A percentile compares a stretch with the other conserved stretches of the same genome.
These are phyloP conservation scores for Paramecium biaurelia DNA, from an alignment of 73 alveolate genomes.

Conservation along the genomic window DNA sequence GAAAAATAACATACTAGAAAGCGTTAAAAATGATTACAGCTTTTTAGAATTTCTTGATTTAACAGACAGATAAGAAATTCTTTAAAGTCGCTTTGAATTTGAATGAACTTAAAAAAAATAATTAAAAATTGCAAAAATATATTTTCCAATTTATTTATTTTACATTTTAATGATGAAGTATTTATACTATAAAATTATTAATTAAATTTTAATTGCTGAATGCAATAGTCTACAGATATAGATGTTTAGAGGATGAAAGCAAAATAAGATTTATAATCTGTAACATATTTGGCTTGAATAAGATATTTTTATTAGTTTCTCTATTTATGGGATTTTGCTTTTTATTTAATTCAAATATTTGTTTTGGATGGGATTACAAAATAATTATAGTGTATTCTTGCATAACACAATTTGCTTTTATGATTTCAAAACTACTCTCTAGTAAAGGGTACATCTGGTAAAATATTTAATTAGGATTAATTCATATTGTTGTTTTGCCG, in stretches of 20 bases:
- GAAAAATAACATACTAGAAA: too few species aligned
- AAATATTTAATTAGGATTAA: not conserved
- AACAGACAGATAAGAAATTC: too few species aligned
- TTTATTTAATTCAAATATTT: conserved; percentile 4
- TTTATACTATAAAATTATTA: not conserved
- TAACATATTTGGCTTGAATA: not conserved
- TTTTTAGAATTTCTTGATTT: not conserved
- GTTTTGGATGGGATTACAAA: conserved; percentile 48
- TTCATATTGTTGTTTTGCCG: conserved; percentile 19
- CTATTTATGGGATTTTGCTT: not conserved
- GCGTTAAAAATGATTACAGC: not conserved
- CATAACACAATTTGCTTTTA: not conserved
- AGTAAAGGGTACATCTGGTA: not conserved
- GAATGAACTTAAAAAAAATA: not conserved
- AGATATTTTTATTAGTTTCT: not conserved
- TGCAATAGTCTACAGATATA: not conserved
- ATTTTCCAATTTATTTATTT: too few species aligned
- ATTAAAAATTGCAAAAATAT: too few species aligned
- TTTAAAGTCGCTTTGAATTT: not conserved
- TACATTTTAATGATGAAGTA: not conserved
- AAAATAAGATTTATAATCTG: conserved; percentile 36
- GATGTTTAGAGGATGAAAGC: not conserved
- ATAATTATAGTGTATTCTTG: not conserved
- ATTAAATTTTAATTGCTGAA: not conserved
- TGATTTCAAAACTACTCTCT: not conserved